Conservation (phyloP, 495 filamentous ascomycete species). For the Lasiosphaeria ovina region DNA sequence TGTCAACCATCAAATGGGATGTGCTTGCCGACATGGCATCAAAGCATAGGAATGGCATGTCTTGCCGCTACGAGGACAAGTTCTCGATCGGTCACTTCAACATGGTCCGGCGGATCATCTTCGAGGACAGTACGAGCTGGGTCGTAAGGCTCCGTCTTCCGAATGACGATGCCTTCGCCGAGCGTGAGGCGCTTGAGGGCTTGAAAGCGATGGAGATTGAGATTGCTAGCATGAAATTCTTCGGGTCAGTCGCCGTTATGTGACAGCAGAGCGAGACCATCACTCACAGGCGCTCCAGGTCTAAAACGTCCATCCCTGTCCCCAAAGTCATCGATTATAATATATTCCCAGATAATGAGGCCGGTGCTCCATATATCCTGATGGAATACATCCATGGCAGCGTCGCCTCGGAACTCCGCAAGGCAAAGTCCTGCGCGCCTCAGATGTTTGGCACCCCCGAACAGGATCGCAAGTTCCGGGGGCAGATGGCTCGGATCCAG, state of each 20-base stretch:
- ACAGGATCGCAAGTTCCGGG: slow-evolving; percentile 7
- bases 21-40: slow-evolving; percentile 5
- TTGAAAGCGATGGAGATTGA: background rate
- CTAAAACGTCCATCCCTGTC: slow-evolving; percentile 4
- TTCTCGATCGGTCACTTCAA: slow-evolving; percentile 8
- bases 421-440: background rate
- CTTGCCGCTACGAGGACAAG: slow-evolving; percentile 4
- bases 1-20: slow-evolving; percentile 1
- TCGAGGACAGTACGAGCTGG: background rate
- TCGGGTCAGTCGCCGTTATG: background rate
- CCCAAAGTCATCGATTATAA: background rate
- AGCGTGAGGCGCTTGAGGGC: background rate
- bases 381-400: slow-evolving; percentile 8
- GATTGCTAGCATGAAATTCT: background rate
- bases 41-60: background rate
- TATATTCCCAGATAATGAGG: background rate
- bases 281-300: background rate
- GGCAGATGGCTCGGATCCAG: slow-evolving; percentile 5
- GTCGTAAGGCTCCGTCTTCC: background rate
- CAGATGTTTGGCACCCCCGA: slow-evolving; percentile 2
- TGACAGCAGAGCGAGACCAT: background rate
- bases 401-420: background rate
- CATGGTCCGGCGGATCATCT: slow-evolving; percentile 4
- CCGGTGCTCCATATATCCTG: background rate
- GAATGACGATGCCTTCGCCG: background rate